Evolutionary conservation across 106 monocot species (phyloP).

Genomic region (Apostasia shenzhenica): DNA sequence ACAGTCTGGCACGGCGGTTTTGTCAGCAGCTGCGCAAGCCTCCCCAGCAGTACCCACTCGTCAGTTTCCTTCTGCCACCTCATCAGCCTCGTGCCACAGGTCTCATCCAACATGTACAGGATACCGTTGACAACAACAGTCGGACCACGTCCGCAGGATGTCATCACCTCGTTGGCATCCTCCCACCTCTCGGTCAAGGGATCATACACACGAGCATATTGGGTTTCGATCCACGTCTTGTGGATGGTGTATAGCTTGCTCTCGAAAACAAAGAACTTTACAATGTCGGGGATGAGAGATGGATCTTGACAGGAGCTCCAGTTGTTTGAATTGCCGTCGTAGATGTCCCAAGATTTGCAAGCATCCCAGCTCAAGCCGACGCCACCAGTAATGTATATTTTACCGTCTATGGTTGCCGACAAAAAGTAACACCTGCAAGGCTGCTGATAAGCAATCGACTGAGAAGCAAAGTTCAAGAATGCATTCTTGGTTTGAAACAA

Average conservation of each 20-base stretch:
- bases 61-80: constrained; percentile 31
- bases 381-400: constrained; percentile 41
- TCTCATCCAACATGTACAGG: constrained; percentile 60
- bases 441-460: not conserved
- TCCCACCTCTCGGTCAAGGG: constrained; percentile 26
- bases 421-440: constrained; percentile 56
- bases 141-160: constrained; percentile 29
- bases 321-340: constrained; percentile 26
- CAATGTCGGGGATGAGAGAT: constrained; percentile 18
- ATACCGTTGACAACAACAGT: constrained; percentile 29
- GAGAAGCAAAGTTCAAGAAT: not conserved
- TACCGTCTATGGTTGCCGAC: constrained; percentile 33
- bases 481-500: no score
- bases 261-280: constrained; percentile 25
- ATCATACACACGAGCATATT: constrained; percentile 30
- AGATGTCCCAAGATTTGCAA: constrained; percentile 44
- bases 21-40: constrained; percentile 27
- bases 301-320: constrained; percentile 35
- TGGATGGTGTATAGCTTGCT: constrained; percentile 47
- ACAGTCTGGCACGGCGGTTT: constrained; percentile 52
- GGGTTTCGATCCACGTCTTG: constrained; percentile 8
- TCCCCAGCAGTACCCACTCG: constrained; percentile 49
- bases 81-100: constrained; percentile 35
- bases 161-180: constrained; percentile 18
- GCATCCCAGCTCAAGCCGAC: constrained; percentile 5